phyloP scores from a whole-genome alignment of 306 rosid species.

The Macrotyloma uniflorum region DNA sequence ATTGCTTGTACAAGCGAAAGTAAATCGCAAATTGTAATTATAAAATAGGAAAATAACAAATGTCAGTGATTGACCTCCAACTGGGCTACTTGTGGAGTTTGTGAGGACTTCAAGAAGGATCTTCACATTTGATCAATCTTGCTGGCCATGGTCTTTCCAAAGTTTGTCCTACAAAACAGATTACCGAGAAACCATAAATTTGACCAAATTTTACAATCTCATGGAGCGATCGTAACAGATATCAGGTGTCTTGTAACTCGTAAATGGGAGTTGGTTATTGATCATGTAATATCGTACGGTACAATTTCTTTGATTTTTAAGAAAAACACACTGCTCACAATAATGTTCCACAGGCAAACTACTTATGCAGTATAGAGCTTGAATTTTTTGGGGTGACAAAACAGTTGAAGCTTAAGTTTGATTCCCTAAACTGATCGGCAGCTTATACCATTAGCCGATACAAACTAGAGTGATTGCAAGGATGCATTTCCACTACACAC shows the following conservation, averaged over 20 bases:
- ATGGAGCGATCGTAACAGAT: background rate
- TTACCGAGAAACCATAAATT: background rate
- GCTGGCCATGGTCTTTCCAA: background rate
- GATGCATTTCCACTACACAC: background rate
- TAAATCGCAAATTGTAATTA: background rate
- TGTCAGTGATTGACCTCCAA: background rate
- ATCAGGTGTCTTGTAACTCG: background rate
- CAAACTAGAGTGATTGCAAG: background rate
- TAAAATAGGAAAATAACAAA: background rate
- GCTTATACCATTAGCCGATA: background rate
- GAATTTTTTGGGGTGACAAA: background rate
- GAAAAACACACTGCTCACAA: background rate
- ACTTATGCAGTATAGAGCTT: background rate
- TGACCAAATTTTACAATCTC: background rate
- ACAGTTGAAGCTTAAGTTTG: background rate
- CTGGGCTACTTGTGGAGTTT: background rate
- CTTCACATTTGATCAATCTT: background rate
- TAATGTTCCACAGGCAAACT: background rate
- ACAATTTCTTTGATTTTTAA: background rate
- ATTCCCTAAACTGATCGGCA: background rate
- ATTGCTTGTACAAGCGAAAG: background rate
- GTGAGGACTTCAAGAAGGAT: background rate
- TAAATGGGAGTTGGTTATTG: background rate
- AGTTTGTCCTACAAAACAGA: constrained; percentile 1
- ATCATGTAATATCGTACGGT: background rate